phyloP scores from a whole-genome alignment of 1,139 yeast species.

The Chernovozyma sophiae-reginae region DNA sequence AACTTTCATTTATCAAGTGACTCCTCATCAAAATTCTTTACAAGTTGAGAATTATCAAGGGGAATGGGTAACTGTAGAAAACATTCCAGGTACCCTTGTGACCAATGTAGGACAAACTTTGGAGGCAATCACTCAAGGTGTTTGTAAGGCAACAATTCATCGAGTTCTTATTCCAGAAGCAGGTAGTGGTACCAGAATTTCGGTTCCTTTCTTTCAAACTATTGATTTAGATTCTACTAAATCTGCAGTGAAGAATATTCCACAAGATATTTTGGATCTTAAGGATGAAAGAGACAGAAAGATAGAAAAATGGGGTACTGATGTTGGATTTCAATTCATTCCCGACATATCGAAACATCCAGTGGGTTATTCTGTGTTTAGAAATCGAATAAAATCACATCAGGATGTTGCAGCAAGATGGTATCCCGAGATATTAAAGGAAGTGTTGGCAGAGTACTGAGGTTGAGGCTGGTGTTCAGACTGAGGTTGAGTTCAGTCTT shows the following conservation, averaged over 20 bases:
- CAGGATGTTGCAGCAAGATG: conserved; percentile 62
- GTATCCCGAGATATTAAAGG: conserved; percentile 51
- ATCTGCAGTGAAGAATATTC: conserved; percentile 25
- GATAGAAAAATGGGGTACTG: conserved; percentile 27
- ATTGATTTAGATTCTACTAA: conserved; percentile 45
- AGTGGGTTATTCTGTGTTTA: conserved; percentile 58
- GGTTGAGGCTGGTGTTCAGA: no score
- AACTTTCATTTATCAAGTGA: conserved; percentile 59
- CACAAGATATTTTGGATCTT: conserved; percentile 26
- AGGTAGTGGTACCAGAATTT: conserved; percentile 50
- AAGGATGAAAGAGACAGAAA: conserved; percentile 35
- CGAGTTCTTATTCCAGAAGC: conserved; percentile 53
- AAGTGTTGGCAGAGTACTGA: conserved; percentile 17
- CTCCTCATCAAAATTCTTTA: conserved; percentile 44
- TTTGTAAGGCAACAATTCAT: conserved; percentile 65
- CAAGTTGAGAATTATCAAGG: conserved; percentile 64
- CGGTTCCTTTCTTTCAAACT: conserved; percentile 54
- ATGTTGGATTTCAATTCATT: conserved; percentile 48
- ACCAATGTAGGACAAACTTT: conserved; percentile 55
- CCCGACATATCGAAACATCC: conserved; percentile 42
- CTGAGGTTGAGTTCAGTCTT: no score
- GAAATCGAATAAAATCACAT: conserved; percentile 62
- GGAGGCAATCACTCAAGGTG: conserved; percentile 51
- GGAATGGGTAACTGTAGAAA: conserved; percentile 56
- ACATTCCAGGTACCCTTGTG: conserved; percentile 40